Conservation (phyloP, 108 stramenopile genomes). For the Cyclotella baltica region DNA sequence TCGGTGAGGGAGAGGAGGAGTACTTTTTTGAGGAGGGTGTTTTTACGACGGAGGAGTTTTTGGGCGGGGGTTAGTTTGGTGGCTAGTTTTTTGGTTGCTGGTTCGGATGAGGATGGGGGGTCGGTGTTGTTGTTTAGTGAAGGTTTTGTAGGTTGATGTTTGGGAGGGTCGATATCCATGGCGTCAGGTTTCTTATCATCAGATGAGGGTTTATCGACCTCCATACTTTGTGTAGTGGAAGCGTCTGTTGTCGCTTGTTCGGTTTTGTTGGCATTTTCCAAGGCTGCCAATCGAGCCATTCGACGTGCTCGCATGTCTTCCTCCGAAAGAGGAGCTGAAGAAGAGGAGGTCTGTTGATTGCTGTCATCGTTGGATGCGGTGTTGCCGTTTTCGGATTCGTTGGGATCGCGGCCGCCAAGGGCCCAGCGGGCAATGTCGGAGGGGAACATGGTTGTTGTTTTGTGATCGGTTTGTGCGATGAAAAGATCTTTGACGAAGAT, state of each 20-base stretch:
- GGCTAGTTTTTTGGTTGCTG: constrained; percentile 47
- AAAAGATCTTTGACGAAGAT: background rate
- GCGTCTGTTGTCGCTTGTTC: background rate
- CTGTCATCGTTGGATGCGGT: constrained; percentile 6
- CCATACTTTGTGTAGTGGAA: constrained; percentile 44
- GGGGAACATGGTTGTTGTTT: constrained; percentile 50
- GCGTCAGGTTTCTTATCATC: constrained; percentile 18
- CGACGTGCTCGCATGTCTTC: constrained; percentile 85
- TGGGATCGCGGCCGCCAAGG: constrained; percentile 60
- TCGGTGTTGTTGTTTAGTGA: constrained; percentile 14
- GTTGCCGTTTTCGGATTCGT: constrained; percentile 33
- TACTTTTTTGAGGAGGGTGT: constrained; percentile 65
- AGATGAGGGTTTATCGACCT: constrained; percentile 36
- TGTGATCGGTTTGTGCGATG: background rate
- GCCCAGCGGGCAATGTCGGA: constrained; percentile 81
- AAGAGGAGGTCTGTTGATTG: constrained; percentile 12
- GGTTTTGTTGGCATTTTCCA: constrained; percentile 19
- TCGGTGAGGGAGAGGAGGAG: constrained; percentile 48
- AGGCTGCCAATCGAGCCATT: constrained; percentile 70
- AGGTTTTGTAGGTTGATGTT: constrained; percentile 9
- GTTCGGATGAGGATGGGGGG: constrained; percentile 22
- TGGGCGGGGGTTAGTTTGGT: constrained; percentile 27
- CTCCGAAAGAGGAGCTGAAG: constrained; percentile 53
- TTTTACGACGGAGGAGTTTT: constrained; percentile 72
- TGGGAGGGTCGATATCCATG: constrained; percentile 1